Base-by-base conservation (phyloP, 345 rosid species). In the Tarenaya hassleriana region DNA sequence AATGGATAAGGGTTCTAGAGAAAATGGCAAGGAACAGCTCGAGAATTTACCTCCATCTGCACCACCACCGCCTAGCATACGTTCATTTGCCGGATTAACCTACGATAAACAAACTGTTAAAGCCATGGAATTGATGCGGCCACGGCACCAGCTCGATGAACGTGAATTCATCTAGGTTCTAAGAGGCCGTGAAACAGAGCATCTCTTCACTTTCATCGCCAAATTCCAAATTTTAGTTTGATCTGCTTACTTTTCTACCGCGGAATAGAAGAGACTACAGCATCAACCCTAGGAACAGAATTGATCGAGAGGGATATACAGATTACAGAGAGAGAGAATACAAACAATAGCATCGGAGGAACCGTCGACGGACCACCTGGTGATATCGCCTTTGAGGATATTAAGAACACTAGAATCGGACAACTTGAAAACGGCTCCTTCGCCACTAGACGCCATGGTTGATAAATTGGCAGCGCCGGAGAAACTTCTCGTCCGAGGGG, bases 1-100 rank as follows among this genome's bases (percentile, higher is more conserved):
- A 37, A 55, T 35, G 50, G 9, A 4, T 47, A 42, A 17, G n/a
- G 7, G 10, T 1, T 11, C 4, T 5, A 8, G 42, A 41, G 40
- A 2, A 4, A 32, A 1, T 33, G 9, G 39, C 37, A 10, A 38
- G 8, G 31, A 16, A 12, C 14, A 33, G 2, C 12, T 34, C 41
- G 8, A 5, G 39, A 11, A 37, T 15, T 2, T 64, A 83, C 97
- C 90, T 75, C 97, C 94, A 70, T 90, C 94, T 0, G 91, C 97
- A 40, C 96, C 97, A 64, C 88, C 92, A 50, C 97, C 97, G 48
- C 97, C 94, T 47, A 90, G 73, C 97, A 90, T 86, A 47, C 65
- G 67, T 68, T 74, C 92, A 67, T 90, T 82, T 15, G 96, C 97
- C 4, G 96, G 92, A 74, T 71, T 82, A 0, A 77, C 96, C 97